Base-by-base conservation (phyloP, 2,329 filamentous ascomycete genomes). In the Fonsecaea nubica region DNA sequence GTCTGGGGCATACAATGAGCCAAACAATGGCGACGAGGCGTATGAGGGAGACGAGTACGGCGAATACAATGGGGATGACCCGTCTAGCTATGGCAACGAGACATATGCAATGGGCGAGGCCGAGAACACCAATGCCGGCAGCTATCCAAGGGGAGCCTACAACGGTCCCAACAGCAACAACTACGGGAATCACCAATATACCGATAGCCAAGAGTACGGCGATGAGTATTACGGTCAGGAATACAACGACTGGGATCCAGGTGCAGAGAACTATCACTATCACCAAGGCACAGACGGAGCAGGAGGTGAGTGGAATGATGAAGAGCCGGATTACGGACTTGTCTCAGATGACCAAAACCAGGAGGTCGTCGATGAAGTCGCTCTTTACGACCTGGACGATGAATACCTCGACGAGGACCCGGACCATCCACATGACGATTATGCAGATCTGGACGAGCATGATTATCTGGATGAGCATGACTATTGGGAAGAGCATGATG, bases 1-100 rank as follows among this genome's bases (percentile, higher is more conserved):
- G 58, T 62, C 58, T 38, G 58, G 58, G 18, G 58, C 58, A 40
- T 53, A 52, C 32, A 36, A 62, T 36, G 48, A 62, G n/a, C 45
- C 32, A 30, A 40, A 60, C 8, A 18, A 60, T 7, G 57, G 57
- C 10, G 30, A 9, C 21, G 57, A 36, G n/a, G 2, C 25, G n/a
- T 52, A 48, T 38, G 13, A 52, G 18, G 52, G n/a, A 40, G 45
- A 25, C 3, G 18, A 18, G 8, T 50, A 50, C 21, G n/a, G 4
- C 2, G 45, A 50, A 9, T 50, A 50, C 45, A 25, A 18, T 50
- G 45, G 9, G 3, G 7, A 12, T 2, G 21, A 50, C 13, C 45
- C 45, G 2, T 21, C 45, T 0, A 3, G 2, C 5, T 25, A 50
- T 30, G 18, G 45, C 18, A 50, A 50, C 18, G 45, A 50, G 18